Base-by-base conservation (phyloP, 2,329 filamentous ascomycete genomes). In the Coniochaeta prunicola region DNA sequence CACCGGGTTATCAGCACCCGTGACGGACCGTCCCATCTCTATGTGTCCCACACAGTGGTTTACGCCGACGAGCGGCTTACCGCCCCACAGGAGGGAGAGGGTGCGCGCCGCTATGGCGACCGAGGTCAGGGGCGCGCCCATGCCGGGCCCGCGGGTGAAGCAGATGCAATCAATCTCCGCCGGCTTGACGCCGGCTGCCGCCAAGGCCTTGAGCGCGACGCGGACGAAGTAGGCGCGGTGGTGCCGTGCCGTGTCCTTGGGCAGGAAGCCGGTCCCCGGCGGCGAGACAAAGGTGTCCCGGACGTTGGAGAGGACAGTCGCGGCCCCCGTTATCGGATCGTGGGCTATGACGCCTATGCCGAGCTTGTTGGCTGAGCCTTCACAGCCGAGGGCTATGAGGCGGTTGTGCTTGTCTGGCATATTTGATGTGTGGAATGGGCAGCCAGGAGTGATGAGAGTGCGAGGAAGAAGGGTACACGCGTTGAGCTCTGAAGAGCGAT, bases 11-110 rank as follows among this genome's bases (percentile, higher is more conserved):
- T 83, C 77, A 17, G 94, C 92, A 60, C 91, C 90, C 4, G 94
- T 97, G 70, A 99, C 96, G 60, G 89, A 83, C 56, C 94, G 84
- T 33, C 94, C 94, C 94, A 99, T 99, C 77, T 99, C 94, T 68
- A 99, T 97, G 74, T 99, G 94, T 48, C 94, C 94, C 54, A 99
- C 90, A 74, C 94, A 99, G 76, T 99, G 94, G 75, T 99, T 99
- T 28, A 99, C 94, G 26, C 92, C 93, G 3, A 99, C 88, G 38
- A 99, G 79, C n/a, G 89, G 86, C 73, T 91, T 91, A 57, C 79
- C 81, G 58, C 79, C 81, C 94, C 94, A 99, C 17, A 99, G 81
- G 60, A 96, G 76, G 45, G 85, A 81, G 33, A 97, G 77, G 62
- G 90, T 91, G 61, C 94, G 84, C 21, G 92, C 94, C 1, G 87